These are phyloP conservation scores for Geotrichum candidum DNA, from an alignment of 1,139 yeast genomes.

Conservation along the genomic window DNA sequence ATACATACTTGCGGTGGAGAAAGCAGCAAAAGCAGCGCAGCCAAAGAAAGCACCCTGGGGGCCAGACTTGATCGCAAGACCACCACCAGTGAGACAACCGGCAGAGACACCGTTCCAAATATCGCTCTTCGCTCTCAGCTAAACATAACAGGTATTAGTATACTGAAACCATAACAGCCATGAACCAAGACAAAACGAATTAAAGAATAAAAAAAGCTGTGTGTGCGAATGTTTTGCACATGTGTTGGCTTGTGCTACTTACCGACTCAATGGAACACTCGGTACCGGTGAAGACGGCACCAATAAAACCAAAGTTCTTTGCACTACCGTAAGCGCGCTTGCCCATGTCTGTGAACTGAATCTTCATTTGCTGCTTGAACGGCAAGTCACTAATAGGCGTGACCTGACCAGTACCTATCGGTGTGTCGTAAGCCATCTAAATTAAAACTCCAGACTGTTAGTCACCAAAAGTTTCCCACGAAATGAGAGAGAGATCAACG, in stretches of 20 bases:
- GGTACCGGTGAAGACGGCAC: conserved; percentile 88
- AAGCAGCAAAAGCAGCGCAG: conserved; percentile 97
- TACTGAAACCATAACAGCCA: not conserved
- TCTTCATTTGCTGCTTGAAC: conserved; percentile 83
- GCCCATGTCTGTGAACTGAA: conserved; percentile 91
- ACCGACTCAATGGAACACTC: conserved; percentile 75
- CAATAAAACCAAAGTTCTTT: conserved; percentile 90
- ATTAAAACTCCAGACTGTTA: not conserved
- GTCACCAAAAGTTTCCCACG: not conserved
- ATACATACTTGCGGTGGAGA: conserved; percentile 64
- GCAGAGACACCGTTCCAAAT: conserved; percentile 81
- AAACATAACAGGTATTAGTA: not conserved
- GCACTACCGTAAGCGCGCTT: conserved; percentile 80
- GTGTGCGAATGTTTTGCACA: not conserved
- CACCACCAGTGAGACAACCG: conserved; percentile 91
- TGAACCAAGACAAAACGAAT: not conserved
- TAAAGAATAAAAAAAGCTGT: not conserved
- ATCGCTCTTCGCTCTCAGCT: conserved; percentile 82
- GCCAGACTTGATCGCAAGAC: conserved; percentile 84
- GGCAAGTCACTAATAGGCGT: conserved; percentile 68
- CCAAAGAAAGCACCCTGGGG: conserved; percentile 90
- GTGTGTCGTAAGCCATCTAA: conserved; percentile 71
- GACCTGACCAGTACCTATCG: conserved; percentile 51
- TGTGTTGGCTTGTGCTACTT: conserved; percentile 18
- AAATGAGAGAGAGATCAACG: not conserved